Base-by-base conservation (phyloP, 2,329 filamentous ascomycete genomes). In the Sarocladium strictum region DNA sequence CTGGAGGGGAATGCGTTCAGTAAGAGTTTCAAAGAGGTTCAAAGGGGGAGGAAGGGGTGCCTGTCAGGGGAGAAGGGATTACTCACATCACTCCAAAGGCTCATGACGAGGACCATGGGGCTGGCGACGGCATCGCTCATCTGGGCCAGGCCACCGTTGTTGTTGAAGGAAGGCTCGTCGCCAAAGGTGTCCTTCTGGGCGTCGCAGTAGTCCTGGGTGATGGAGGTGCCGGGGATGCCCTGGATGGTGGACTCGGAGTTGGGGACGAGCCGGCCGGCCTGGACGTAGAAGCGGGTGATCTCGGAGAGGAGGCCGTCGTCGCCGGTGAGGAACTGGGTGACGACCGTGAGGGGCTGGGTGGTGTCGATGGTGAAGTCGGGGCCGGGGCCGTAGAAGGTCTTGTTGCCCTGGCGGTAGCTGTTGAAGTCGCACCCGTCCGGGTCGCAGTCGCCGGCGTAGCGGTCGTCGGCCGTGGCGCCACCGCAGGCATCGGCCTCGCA, bases 371-470 rank as follows among this genome's bases (percentile, higher is more conserved):
- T 83, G 65, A 73, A 74, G 58, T 75, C 75, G 0, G 76, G 69
- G 52, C 69, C 70, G n/a, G 60, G 62, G 53, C 84, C 85, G 72
- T 81, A 87, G 75, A 86, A 88, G 67, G 69, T 71, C 57, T 72
- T 73, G 69, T 83, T 77, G 58, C 85, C 85, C 75, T 81, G 75
- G 65, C 84, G 84, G 79, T 80, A 88, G 37, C 77, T 66, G 77
- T 87, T 86, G 77, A 85, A 87, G 67, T 87, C 85, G 63, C 85
- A 88, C 38, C 85, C 85, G 63, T 86, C 83, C 58, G 83, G 81
- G 66, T 88, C 85, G 67, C 85, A 88, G 56, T 78, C 69, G 53
- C 84, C 84, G 24, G 63, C 71, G 65, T 87, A 87, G 58, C 84
- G 81, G 61, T 76, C 69, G 51, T 61, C 53, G 53, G 69, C 72